A percentile compares a stretch with the other conserved stretches of the same genome.
Evolutionary conservation across 129 eudicot genomes (phyloP).

Genomic region (Artemisia argyi): DNA sequence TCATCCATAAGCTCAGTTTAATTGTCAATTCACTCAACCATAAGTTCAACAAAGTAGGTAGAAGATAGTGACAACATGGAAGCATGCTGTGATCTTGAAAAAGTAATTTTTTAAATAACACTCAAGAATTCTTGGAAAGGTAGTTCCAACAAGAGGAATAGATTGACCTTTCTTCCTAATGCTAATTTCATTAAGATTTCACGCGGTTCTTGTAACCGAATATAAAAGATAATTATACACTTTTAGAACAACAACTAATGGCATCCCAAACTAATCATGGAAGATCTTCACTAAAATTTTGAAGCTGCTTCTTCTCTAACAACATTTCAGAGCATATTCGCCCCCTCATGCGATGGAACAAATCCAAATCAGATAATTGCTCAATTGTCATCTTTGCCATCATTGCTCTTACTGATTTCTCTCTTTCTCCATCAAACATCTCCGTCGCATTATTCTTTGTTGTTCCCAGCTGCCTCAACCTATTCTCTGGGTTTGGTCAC

Average conservation of each 20-base stretch:
- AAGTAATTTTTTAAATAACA: not conserved
- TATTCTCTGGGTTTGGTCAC: constrained; percentile 58
- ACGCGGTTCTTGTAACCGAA: not conserved
- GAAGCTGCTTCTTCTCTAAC: constrained; percentile 53
- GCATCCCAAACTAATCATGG: not conserved
- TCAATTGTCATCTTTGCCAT: constrained; percentile 85
- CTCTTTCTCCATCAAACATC: constrained; percentile 65
- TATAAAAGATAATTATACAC: not conserved
- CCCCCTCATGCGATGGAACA: constrained; percentile 87
- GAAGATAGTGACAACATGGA: constrained; percentile 25
- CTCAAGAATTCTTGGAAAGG: no score
- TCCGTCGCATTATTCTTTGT: constrained; percentile 74
- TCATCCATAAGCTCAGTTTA: constrained; percentile 4
- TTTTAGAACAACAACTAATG: not conserved
- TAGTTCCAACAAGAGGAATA: not conserved
- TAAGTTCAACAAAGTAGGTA: not conserved
- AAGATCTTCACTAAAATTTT: constrained; percentile 46
- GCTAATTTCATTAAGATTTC: not conserved
- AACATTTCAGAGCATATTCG: constrained; percentile 68
- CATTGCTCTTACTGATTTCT: constrained; percentile 48
- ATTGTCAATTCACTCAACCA: not conserved
- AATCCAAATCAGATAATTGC: constrained; percentile 66
- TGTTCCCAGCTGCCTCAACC: constrained; percentile 88
- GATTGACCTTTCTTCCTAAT: not conserved
- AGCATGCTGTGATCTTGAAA: constrained; percentile 18